These are phyloP conservation scores for Quercus engelmannii DNA, from an alignment of 306 rosid genomes.

Conservation along the genomic window DNA sequence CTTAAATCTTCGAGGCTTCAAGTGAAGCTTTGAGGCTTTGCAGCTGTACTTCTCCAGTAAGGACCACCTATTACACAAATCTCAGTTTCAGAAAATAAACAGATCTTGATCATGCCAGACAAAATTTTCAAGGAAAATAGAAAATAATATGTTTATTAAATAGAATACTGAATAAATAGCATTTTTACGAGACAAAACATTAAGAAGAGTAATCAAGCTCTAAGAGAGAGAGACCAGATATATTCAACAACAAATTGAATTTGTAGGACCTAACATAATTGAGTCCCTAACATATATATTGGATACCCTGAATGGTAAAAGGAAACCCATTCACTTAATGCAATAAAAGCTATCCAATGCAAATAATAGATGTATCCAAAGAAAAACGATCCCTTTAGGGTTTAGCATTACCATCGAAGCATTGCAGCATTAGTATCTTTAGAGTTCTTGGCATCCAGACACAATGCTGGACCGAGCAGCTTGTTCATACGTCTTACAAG, in stretches of 20 bases:
- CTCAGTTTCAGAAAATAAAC: constrained; percentile 16
- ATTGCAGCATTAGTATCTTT: constrained; percentile 97
- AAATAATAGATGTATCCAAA: background rate
- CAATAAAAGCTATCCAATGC: constrained; percentile 1
- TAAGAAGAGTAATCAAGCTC: background rate
- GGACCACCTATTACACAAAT: constrained; percentile 77
- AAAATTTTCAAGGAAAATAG: constrained; percentile 9
- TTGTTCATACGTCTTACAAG: constrained; percentile 99
- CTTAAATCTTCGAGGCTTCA: constrained; percentile 93
- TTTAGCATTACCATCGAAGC: constrained; percentile 81
- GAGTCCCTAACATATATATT: background rate
- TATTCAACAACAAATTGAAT: background rate
- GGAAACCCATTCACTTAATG: background rate
- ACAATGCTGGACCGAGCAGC: constrained; percentile 89
- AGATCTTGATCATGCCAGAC: constrained; percentile 17
- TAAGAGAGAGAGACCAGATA: background rate
- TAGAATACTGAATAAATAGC: background rate
- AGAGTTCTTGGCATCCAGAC: constrained; percentile 86
- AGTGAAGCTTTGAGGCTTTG: constrained; percentile 97
- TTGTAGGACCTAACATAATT: background rate
- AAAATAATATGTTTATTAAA: background rate
- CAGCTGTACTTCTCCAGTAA: constrained; percentile 96
- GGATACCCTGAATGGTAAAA: background rate
- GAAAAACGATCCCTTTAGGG: background rate
- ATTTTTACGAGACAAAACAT: constrained; percentile 7